These are phyloP conservation scores for Aspergillus ellipticus DNA, from an alignment of 495 filamentous ascomycete genomes.

Conservation along the genomic window DNA sequence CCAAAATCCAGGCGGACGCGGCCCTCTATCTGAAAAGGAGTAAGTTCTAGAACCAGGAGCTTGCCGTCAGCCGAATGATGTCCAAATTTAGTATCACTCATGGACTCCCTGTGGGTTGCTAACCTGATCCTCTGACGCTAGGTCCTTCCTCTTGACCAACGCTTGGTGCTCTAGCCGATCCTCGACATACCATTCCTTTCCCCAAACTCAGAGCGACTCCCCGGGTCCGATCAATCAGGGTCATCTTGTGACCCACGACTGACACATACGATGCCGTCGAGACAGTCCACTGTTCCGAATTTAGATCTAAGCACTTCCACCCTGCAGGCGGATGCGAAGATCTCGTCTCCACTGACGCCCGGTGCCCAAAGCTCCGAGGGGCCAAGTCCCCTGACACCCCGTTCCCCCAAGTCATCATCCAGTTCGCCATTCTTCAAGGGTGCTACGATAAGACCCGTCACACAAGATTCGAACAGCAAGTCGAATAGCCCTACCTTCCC, in stretches of 20 bases:
- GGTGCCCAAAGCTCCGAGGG: conserved; percentile 38
- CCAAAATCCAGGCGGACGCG: background rate
- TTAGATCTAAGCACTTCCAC: conserved; percentile 41
- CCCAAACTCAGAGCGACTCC: background rate
- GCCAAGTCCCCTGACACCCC: conserved; percentile 41
- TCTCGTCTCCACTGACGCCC: conserved; percentile 35
- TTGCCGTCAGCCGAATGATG: background rate
- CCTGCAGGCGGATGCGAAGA: conserved; percentile 29
- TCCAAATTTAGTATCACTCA: background rate
- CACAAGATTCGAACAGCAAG: conserved; percentile 35
- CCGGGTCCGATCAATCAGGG: background rate
- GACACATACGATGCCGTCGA: conserved; percentile 38
- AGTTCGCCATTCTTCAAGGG: conserved; percentile 42
- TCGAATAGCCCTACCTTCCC: conserved; percentile 33
- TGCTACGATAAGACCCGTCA: conserved; percentile 44
- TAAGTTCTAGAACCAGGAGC: conserved; percentile 4
- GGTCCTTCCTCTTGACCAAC: background rate
- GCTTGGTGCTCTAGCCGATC: background rate
- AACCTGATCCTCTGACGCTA: background rate
- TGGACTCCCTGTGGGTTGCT: background rate
- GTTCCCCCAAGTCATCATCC: conserved; percentile 41
- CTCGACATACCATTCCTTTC: background rate
- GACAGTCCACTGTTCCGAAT: conserved; percentile 40
- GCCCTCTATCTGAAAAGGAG: conserved; percentile 1
- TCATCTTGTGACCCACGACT: conserved; percentile 14